Evolutionary conservation across 1,139 yeast genomes (phyloP).

Genomic region (Schwanniomyces etchellsii): DNA sequence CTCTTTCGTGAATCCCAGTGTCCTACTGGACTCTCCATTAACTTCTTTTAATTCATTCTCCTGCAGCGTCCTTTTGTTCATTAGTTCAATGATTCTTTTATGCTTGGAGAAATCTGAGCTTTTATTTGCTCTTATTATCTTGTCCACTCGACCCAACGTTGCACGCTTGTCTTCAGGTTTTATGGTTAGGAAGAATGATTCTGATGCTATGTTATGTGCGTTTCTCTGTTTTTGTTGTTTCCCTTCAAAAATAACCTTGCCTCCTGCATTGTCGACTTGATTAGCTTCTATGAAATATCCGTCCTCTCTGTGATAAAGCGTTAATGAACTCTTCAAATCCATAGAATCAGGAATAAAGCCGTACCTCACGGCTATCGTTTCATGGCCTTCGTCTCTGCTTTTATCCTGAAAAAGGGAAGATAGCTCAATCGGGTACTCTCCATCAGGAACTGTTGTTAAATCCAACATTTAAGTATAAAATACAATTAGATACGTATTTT

Average conservation of each 20-base stretch:
- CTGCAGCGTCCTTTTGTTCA: too few relatives aligned
- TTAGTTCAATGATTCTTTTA: background rate
- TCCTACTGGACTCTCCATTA: too few relatives aligned
- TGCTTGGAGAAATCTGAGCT: conserved; percentile 26
- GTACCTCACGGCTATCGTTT: conserved; percentile 27
- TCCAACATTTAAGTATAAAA: background rate
- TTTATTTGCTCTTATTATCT: conserved; percentile 33
- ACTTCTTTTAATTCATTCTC: too few relatives aligned
- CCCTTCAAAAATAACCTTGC: conserved; percentile 36
- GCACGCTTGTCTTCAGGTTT: conserved; percentile 12
- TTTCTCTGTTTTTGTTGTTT: conserved; percentile 24
- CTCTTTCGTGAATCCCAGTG: too few relatives aligned
- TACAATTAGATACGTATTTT: too few relatives aligned
- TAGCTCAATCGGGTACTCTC: conserved; percentile 42
- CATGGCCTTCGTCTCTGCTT: background rate
- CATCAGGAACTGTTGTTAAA: conserved; percentile 33
- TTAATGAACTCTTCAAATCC: conserved; percentile 32
- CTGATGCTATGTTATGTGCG: conserved; percentile 14
- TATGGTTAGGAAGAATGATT: conserved; percentile 27
- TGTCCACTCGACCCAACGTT: conserved; percentile 20
- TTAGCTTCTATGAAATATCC: conserved; percentile 29
- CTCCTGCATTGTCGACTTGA: conserved; percentile 14
- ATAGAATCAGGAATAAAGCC: conserved; percentile 41
- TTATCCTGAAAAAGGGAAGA: conserved; percentile 10
- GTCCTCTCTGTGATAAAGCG: conserved; percentile 30